phyloP scores from a whole-genome alignment of 2,329 filamentous ascomycete species.

The Plectosphaerella sp. region DNA sequence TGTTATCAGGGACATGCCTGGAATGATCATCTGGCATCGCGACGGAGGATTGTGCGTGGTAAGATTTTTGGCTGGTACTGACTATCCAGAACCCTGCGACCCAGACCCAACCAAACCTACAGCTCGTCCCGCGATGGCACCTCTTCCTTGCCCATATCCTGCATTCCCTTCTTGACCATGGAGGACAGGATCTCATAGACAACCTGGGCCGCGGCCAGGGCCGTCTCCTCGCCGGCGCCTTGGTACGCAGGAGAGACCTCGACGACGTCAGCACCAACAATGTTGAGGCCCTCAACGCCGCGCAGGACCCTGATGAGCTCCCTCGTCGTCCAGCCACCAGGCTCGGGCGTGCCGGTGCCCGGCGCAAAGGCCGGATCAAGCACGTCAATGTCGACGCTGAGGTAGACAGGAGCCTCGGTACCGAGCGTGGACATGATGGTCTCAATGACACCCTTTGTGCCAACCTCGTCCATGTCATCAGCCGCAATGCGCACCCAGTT shows the following conservation, averaged over 20 bases:
- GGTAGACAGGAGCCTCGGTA: conserved; percentile 71
- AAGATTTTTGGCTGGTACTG: too few relatives aligned
- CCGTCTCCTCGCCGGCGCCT: conserved; percentile 73
- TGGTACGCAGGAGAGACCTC: conserved; percentile 87
- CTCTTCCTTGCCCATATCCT: conserved; percentile 28
- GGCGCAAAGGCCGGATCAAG: conserved; percentile 42
- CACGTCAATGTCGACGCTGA: conserved; percentile 49
- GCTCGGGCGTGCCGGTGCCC: conserved; percentile 83
- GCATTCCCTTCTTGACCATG: conserved; percentile 54
- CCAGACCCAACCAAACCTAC: conserved; percentile 21
- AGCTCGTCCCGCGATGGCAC: conserved; percentile 13
- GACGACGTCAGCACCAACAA: conserved; percentile 87
- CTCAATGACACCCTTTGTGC: conserved; percentile 64
- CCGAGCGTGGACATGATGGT: conserved; percentile 70
- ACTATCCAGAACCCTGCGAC: too few relatives aligned
- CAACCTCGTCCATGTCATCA: conserved; percentile 84
- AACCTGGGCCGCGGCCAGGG: conserved; percentile 77
- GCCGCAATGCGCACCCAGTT: conserved; percentile 77
- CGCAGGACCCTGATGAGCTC: conserved; percentile 81
- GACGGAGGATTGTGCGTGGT: too few relatives aligned
- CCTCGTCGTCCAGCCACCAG: conserved; percentile 85
- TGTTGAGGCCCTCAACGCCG: conserved; percentile 75
- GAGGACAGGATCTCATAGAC: conserved; percentile 81
- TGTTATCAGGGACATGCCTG: not conserved
- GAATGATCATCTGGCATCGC: too few relatives aligned